phyloP scores from a whole-genome alignment of 2,329 filamentous ascomycete species.

The Claviceps pazoutovae region DNA sequence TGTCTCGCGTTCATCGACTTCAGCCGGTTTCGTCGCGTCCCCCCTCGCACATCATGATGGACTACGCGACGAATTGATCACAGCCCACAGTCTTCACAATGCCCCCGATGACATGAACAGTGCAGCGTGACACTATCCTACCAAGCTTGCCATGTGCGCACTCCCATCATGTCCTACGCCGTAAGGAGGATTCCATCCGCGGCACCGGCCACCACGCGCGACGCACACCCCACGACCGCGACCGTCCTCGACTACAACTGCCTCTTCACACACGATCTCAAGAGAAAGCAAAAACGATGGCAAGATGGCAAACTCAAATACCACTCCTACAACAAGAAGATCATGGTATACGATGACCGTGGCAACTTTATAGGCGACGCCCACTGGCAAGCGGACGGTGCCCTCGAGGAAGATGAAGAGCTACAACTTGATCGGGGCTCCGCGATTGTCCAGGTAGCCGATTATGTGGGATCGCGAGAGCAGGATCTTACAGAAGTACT shows the following conservation, averaged over 20 bases:
- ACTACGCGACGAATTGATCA: background rate
- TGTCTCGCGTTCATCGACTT: slow-evolving; percentile 6
- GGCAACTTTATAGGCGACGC: slow-evolving; percentile 73
- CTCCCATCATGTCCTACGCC: slow-evolving; percentile 11
- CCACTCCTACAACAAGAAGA: slow-evolving; percentile 78
- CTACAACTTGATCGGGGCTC: slow-evolving; percentile 62
- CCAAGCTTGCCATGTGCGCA: background rate
- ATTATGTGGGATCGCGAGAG: slow-evolving; percentile 56
- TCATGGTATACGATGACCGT: slow-evolving; percentile 79
- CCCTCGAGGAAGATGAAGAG: slow-evolving; percentile 71
- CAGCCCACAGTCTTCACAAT: background rate
- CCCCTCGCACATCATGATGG: background rate
- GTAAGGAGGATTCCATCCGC: slow-evolving; percentile 5
- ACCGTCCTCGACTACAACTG: slow-evolving; percentile 71
- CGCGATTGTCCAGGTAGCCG: slow-evolving; percentile 67
- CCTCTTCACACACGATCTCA: slow-evolving; percentile 74
- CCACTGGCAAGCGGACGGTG: slow-evolving; percentile 58
- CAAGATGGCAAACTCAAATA: slow-evolving; percentile 81
- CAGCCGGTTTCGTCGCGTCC: background rate
- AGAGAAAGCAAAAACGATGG: slow-evolving; percentile 82
- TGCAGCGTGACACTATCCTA: background rate
- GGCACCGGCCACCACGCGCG: background rate
- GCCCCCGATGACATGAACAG: background rate
- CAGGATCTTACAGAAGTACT: slow-evolving; percentile 68
- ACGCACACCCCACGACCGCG: slow-evolving; percentile 34